Evolutionary conservation across 805 yeast species (phyloP).

Genomic region (Nakazawaea wyomingensis): DNA sequence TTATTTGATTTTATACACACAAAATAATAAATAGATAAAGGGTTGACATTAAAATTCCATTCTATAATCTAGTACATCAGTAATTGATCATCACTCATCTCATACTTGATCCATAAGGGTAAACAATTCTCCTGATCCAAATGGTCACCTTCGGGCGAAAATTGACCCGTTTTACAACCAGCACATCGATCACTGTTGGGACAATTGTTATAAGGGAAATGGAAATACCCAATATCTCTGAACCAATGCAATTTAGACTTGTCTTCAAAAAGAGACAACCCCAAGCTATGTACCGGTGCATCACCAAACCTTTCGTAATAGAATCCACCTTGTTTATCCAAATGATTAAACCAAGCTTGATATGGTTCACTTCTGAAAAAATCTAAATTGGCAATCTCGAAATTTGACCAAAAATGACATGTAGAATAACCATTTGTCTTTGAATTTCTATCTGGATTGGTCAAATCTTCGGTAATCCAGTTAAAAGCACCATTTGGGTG

Average conservation of each 20-base stretch:
- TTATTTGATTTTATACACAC: too few species aligned
- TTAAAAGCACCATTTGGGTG: constrained; percentile 49
- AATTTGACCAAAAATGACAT: constrained; percentile 90
- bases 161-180: constrained; percentile 9
- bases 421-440: constrained; percentile 41
- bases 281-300: constrained; percentile 84
- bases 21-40: too few species aligned
- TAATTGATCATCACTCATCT: constrained; percentile 20
- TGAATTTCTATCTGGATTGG: constrained; percentile 39
- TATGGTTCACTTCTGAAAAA: constrained; percentile 63
- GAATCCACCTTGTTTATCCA: constrained; percentile 73
- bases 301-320: constrained; percentile 94
- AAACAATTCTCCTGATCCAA: constrained; percentile 69
- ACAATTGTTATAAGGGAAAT: constrained; percentile 69
- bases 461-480: constrained; percentile 48
- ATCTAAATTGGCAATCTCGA: constrained; percentile 81
- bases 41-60: too few species aligned
- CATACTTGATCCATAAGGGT: constrained; percentile 59
- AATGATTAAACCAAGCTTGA: constrained; percentile 51
- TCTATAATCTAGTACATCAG: background rate
- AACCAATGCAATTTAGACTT: constrained; percentile 76
- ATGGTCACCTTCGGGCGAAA: constrained; percentile 22
- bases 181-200: constrained; percentile 54
- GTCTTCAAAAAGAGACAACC: constrained; percentile 66
- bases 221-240: constrained; percentile 75